Evolutionary conservation across 2,329 filamentous ascomycete species (phyloP).

Genomic region (Penicillium glabrum): DNA sequence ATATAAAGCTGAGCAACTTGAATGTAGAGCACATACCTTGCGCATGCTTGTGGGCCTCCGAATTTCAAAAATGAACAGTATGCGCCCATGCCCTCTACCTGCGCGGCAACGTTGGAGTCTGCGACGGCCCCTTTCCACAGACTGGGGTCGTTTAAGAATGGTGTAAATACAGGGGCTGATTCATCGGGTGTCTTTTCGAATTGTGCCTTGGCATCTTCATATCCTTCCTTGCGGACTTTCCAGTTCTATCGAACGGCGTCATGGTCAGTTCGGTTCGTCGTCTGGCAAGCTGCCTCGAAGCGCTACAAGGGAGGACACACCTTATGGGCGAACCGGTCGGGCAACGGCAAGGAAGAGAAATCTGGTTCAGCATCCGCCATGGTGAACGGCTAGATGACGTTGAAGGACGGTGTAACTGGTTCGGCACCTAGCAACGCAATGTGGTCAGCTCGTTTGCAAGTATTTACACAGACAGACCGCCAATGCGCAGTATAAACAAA

Average conservation of each 20-base stretch:
- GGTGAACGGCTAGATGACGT: conserved; percentile 13
- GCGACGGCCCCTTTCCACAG: conserved; percentile 91
- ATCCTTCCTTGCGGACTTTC: conserved; percentile 95
- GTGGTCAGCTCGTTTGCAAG: conserved; percentile 6
- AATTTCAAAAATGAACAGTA: conserved; percentile 92
- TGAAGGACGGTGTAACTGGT: not conserved
- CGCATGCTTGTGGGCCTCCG: conserved; percentile 75
- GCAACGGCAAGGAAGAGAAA: conserved; percentile 43
- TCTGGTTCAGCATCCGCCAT: conserved; percentile 47
- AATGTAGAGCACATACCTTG: conserved; percentile 51
- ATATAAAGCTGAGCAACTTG: not conserved
- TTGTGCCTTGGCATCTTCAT: conserved; percentile 85
- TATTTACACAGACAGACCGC: not conserved
- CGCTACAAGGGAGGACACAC: conserved; percentile 20
- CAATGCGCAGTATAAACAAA: not conserved
- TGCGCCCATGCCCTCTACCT: conserved; percentile 85
- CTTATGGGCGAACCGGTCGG: conserved; percentile 46
- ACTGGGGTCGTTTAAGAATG: conserved; percentile 79
- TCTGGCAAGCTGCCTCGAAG: not conserved
- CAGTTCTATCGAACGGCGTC: conserved; percentile 61
- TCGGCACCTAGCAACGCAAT: not conserved
- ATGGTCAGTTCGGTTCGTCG: conserved; percentile 20
- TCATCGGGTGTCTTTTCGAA: conserved; percentile 86
- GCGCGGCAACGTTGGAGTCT: conserved; percentile 95
- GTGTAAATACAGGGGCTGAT: conserved; percentile 78